These are phyloP conservation scores for Ophiocordyceps camponoti-floridani DNA, from an alignment of 2,329 filamentous ascomycete genomes.

Conservation along the genomic window DNA sequence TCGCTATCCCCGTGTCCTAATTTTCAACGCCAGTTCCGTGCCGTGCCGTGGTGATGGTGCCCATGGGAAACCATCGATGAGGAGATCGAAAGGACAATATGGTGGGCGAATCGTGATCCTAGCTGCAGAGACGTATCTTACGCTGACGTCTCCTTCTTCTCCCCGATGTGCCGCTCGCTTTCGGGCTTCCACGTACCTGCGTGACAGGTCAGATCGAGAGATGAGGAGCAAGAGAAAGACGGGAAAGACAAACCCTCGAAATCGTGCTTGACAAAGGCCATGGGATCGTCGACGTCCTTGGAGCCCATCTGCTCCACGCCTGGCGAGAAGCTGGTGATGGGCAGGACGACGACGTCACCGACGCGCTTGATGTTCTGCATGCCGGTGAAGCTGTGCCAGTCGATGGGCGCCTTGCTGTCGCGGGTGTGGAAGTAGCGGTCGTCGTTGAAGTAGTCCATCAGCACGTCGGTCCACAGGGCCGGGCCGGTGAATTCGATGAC, in stretches of 20 bases:
- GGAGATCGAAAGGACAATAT: too few relatives aligned
- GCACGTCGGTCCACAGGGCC: slow-evolving; percentile 78
- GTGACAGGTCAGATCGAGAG: slow-evolving; percentile 5
- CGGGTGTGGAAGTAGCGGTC: slow-evolving; percentile 70
- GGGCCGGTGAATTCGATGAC: slow-evolving; percentile 92
- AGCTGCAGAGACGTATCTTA: too few relatives aligned
- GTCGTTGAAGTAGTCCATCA: slow-evolving; percentile 92
- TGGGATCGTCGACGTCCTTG: slow-evolving; percentile 71
- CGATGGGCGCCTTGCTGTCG: slow-evolving; percentile 53
- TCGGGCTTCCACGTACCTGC: slow-evolving; percentile 63
- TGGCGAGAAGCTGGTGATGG: slow-evolving; percentile 94
- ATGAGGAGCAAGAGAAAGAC: neutral
- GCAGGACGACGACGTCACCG: slow-evolving; percentile 82
- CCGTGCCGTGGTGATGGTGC: too few relatives aligned
- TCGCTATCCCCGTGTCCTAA: too few relatives aligned
- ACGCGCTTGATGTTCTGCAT: slow-evolving; percentile 72
- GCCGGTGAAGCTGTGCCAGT: slow-evolving; percentile 77
- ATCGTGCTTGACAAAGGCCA: slow-evolving; percentile 94
- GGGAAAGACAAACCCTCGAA: slow-evolving; percentile 57
- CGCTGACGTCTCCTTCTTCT: slow-evolving; percentile 14
- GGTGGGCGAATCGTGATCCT: too few relatives aligned
- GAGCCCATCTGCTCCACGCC: slow-evolving; percentile 89
- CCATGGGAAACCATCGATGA: too few relatives aligned
- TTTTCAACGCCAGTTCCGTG: too few relatives aligned
- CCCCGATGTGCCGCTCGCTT: slow-evolving; percentile 50